Evolutionary conservation across 768 basidiomycete genomes (phyloP).

Genomic region (Tremella mesenterica): DNA sequence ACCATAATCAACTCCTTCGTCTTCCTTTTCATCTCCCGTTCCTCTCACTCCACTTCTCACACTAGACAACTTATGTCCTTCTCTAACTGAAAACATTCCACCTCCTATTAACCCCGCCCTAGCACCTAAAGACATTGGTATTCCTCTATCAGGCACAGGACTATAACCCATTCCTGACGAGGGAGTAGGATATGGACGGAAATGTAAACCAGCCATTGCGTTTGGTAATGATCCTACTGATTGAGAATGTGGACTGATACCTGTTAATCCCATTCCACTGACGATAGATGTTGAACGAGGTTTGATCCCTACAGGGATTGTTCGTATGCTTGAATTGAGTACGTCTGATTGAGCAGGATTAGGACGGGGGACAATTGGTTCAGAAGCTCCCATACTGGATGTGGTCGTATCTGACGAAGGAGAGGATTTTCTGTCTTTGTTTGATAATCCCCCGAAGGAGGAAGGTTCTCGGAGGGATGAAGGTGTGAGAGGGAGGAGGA

Average conservation of each 20-base stretch:
- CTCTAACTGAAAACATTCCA: conserved; percentile 32
- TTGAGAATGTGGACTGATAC: neutral
- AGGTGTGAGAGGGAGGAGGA: conserved; percentile 33
- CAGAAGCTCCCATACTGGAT: conserved; percentile 33
- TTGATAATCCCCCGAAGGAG: conserved; percentile 13
- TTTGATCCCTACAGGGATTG: neutral
- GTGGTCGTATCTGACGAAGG: conserved; percentile 37
- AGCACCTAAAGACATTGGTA: conserved; percentile 13
- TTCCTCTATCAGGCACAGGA: conserved; percentile 18
- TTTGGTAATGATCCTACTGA: conserved; percentile 23
- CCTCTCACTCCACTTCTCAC: conserved; percentile 24
- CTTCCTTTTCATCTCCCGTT: conserved; percentile 30
- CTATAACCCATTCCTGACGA: conserved; percentile 3
- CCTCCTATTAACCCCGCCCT: conserved; percentile 24
- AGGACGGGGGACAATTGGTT: conserved; percentile 13
- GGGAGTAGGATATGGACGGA: conserved; percentile 10
- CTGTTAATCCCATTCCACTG: conserved; percentile 14
- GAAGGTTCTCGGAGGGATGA: conserved; percentile 27
- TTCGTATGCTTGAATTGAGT: conserved; percentile 4
- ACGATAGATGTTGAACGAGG: conserved; percentile 5
- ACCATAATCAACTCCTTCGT: conserved; percentile 31
- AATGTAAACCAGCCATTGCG: conserved; percentile 22
- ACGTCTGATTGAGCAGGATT: neutral
- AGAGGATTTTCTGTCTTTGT: conserved; percentile 29
- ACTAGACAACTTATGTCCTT: conserved; percentile 17